Conservation (phyloP, 352 stramenopile genomes). For the Pythium insidiosum region DNA sequence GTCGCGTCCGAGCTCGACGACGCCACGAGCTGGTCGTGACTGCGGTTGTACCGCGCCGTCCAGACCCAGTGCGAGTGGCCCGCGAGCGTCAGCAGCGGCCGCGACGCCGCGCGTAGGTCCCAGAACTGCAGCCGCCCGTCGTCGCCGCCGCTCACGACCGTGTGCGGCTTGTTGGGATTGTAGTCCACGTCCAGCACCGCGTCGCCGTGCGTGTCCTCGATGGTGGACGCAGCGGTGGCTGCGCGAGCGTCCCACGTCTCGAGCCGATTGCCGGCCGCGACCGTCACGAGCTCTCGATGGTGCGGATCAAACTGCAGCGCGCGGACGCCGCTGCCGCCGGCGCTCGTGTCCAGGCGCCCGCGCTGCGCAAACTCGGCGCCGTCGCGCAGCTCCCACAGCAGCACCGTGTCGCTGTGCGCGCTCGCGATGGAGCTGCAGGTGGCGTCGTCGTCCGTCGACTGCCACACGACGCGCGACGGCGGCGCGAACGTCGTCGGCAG, state of each 20-base stretch:
- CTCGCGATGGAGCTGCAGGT: constrained; percentile 3
- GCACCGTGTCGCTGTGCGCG: constrained; percentile 11
- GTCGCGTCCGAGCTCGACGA: constrained; percentile 90
- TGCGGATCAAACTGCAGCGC: constrained; percentile 82
- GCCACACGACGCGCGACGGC: constrained; percentile 26
- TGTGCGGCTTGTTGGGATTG: constrained; percentile 96
- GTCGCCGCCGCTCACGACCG: constrained; percentile 87
- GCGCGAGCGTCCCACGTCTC: constrained; percentile 66
- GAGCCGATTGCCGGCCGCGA: constrained; percentile 49
- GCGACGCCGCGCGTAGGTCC: constrained; percentile 86
- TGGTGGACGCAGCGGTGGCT: constrained; percentile 20
- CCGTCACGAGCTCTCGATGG: constrained; percentile 51
- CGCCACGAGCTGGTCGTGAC: constrained; percentile 97
- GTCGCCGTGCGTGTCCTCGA: constrained; percentile 54
- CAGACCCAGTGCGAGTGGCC: constrained; percentile 93
- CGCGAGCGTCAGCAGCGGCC: constrained; percentile 75
- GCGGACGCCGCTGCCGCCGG: constrained; percentile 16
- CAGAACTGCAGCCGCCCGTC: constrained; percentile 97
- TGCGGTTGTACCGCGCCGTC: constrained; percentile 94
- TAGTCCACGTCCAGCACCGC: constrained; percentile 90
- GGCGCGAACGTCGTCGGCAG: constrained; percentile 17
- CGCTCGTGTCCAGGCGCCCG: constrained; percentile 45
- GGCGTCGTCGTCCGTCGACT: constrained; percentile 5
- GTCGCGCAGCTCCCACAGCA: constrained; percentile 46
- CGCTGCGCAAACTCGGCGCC: constrained; percentile 31